Base-by-base conservation (phyloP, 352 stramenopile species). In the Phytopythium kandeliae region DNA sequence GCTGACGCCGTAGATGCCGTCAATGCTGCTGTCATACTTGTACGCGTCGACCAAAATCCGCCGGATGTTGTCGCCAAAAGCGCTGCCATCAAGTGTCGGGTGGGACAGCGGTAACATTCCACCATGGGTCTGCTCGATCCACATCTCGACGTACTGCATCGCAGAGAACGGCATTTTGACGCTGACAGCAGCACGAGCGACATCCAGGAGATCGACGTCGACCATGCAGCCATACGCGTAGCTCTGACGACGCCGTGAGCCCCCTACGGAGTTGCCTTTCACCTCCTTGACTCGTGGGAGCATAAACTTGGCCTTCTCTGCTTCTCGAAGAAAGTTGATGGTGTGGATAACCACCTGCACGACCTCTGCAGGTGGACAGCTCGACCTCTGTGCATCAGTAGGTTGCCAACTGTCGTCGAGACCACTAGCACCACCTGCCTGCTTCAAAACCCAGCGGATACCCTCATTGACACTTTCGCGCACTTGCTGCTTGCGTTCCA, bases 91-190 rank as follows among this genome's bases (percentile, higher is more conserved):
- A 10, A 53, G 25, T 17, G n/a, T 9, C 15, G 0, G 13, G 25
- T 53, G 33, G 3, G 47, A 53, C 12, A 77, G 60, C 1, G 71
- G 71, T 1, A 88, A 55, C 42, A 69, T 70, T 0, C 70, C 71
- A 4, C 74, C 79, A 19, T 87, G 45, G 4, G 64, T 62, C 13
- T 68, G 60, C 60, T 95, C 85, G 5, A 95, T 55, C 74, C 80
- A 91, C 81, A 91, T 86, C 53, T 95, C 85, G n/a, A 89, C 76
- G 49, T 88, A 95, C 48, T 95, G 85, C 78, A 95, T 92, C 1
- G 85, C 81, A 19, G 83, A 91, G 44, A 90, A 95, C 9, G 85
- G 85, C 80, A 95, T 92, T 42, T 94, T 86, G 4, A 85, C 78
- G 10, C 55, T 55, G 16, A 92, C 65, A 4, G 85, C 76, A 19